A percentile compares a stretch with the other conserved stretches of the same genome.
Conservation (phyloP, 2,329 filamentous ascomycete species). For the Aspergillus terreus region DNA sequence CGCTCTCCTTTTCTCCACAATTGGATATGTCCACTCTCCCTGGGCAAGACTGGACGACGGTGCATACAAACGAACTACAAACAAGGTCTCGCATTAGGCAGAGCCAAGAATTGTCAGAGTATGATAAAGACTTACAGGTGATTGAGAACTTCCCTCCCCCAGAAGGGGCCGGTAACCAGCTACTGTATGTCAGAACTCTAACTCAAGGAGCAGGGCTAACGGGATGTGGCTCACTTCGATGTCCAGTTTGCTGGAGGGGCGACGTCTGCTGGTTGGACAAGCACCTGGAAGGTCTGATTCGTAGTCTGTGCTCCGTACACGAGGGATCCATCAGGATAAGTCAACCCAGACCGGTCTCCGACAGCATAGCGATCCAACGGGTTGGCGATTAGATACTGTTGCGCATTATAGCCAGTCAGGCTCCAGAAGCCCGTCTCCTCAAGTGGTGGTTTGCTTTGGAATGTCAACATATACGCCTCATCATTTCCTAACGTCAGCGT, state of each 20-base stretch:
- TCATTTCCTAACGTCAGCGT: constrained; percentile 5
- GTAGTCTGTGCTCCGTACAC: constrained; percentile 8
- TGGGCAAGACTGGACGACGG: background rate
- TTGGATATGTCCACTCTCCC: background rate
- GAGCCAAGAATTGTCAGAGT: too few species aligned
- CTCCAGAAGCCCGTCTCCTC: constrained; percentile 23
- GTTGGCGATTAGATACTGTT: constrained; percentile 22
- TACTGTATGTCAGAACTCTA: background rate
- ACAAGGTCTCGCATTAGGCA: too few species aligned
- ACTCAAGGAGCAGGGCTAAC: background rate
- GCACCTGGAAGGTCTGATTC: constrained; percentile 19
- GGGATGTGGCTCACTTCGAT: constrained; percentile 1
- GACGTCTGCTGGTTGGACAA: constrained; percentile 23
- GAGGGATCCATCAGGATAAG: constrained; percentile 19
- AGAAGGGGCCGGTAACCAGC: background rate
- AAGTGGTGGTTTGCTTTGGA: constrained; percentile 19
- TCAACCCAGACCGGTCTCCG: constrained; percentile 23
- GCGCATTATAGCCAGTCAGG: constrained; percentile 22
- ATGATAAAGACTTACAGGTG: background rate
- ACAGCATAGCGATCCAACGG: constrained; percentile 19
- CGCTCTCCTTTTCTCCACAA: background rate
- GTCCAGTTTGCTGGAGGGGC: constrained; percentile 24
- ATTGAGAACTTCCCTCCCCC: background rate
- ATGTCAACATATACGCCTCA: constrained; percentile 20
- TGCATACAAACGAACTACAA: background rate